Evolutionary conservation across 768 basidiomycete genomes (phyloP).

Genomic region (Tubosaeta sp.): DNA sequence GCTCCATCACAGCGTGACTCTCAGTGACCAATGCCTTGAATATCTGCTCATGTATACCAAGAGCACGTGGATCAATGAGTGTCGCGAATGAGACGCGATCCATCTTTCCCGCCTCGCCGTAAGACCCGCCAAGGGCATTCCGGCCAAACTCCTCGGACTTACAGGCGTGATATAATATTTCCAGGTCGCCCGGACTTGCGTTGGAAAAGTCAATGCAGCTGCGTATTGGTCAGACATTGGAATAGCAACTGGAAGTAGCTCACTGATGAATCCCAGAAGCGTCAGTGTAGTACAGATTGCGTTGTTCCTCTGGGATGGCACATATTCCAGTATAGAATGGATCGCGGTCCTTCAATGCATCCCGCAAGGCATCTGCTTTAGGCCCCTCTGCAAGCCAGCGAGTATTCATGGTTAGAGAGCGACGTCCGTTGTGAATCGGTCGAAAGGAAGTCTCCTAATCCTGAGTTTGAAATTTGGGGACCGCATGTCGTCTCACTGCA

Average conservation of each 20-base stretch:
- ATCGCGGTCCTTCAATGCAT: not conserved
- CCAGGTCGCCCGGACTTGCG: not conserved
- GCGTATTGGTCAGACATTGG: not conserved
- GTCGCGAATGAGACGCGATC: conserved; percentile 33
- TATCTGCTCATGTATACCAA: conserved; percentile 22
- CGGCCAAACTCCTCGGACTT: conserved; percentile 40
- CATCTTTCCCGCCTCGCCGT: conserved; percentile 46
- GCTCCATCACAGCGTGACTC: conserved; percentile 16
- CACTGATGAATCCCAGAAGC: not conserved
- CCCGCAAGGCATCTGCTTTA: not conserved
- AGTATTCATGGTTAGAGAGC: no score
- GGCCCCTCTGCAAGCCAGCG: no score
- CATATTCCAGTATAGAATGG: conserved; percentile 1
- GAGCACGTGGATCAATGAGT: conserved; percentile 27
- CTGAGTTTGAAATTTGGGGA: no score
- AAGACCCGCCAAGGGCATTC: conserved; percentile 40
- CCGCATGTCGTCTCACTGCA: no score
- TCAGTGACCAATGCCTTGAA: conserved; percentile 23
- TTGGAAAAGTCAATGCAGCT: conserved; percentile 3
- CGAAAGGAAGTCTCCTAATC: no score
- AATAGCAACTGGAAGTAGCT: not conserved
- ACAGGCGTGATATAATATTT: conserved; percentile 33
- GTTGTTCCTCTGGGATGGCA: not conserved
- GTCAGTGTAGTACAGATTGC: not conserved
- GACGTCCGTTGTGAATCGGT: no score